A percentile compares a stretch with the other conserved stretches of the same genome.
Conservation (phyloP, 306 rosid species). For the Acacia crassicarpa region DNA sequence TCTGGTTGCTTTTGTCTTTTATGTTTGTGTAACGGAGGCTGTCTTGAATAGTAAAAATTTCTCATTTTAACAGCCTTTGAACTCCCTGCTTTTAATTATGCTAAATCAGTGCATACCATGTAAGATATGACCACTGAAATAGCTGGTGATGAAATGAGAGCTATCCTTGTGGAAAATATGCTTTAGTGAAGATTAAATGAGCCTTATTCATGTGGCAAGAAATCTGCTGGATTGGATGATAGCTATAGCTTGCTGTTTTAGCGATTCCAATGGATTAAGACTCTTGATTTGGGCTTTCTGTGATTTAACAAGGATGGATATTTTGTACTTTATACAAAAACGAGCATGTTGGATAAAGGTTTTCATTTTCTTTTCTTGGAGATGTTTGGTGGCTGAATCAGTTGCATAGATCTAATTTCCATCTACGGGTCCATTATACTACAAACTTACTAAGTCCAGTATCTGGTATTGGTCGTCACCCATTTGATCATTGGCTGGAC, state of each 20-base stretch:
- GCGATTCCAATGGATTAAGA: not conserved
- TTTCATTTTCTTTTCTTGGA: not conserved
- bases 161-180: not conserved
- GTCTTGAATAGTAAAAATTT: slow-evolving; percentile 3
- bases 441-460: not conserved
- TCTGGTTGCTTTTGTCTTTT: not conserved
- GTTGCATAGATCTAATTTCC: not conserved
- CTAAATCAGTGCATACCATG: not conserved
- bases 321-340: not conserved
- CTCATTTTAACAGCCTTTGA: not conserved
- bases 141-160: not conserved
- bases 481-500: not conserved
- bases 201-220: not conserved
- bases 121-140: not conserved
- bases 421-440: not conserved
- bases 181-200: not conserved
- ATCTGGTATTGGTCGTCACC: not conserved
- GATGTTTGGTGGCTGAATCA: not conserved
- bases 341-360: not conserved
- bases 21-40: slow-evolving; percentile 3
- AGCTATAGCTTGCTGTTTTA: not conserved
- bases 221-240: not conserved
- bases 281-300: not conserved
- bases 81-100: not conserved
- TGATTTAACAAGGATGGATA: not conserved